phyloP scores from a whole-genome alignment of 1,139 yeast species.

The Suhomyces panamericanus region DNA sequence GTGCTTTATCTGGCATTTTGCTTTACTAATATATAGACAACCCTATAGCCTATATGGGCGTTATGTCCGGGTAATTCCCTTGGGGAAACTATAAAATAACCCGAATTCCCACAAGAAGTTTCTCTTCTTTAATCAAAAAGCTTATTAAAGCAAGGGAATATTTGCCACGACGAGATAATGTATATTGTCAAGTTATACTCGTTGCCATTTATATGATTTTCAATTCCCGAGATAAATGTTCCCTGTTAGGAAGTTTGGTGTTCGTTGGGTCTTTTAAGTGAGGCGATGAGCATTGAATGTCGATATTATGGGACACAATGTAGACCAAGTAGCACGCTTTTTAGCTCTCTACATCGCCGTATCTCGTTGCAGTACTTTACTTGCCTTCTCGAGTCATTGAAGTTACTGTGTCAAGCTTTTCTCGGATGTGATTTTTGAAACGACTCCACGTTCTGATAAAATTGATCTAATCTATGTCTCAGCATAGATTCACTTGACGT shows the following conservation, averaged over 20 bases:
- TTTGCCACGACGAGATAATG: slow-evolving; percentile 73
- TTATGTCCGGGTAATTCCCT: slow-evolving; percentile 12
- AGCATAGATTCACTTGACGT: too few relatives aligned
- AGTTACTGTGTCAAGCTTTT: background rate
- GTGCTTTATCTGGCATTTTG: background rate
- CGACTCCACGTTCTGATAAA: background rate
- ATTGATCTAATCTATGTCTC: too few relatives aligned
- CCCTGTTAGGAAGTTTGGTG: slow-evolving; percentile 65
- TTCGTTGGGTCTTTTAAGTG: slow-evolving; percentile 50
- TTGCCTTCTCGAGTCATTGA: too few relatives aligned
- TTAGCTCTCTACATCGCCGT: background rate
- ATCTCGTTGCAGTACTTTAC: background rate
- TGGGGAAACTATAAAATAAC: slow-evolving; percentile 9
- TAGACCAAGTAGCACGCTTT: slow-evolving; percentile 1
- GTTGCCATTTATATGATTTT: slow-evolving; percentile 55
- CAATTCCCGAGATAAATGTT: slow-evolving; percentile 51
- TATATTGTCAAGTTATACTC: slow-evolving; percentile 60
- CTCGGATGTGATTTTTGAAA: background rate
- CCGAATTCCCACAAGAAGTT: slow-evolving; percentile 7
- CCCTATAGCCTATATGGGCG: background rate
- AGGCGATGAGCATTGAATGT: slow-evolving; percentile 61
- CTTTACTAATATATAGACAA: too few relatives aligned
- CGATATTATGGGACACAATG: slow-evolving; percentile 57
- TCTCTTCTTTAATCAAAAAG: slow-evolving; percentile 57
- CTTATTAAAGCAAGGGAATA: slow-evolving; percentile 51